These are phyloP conservation scores for Mikania micrantha DNA, from an alignment of 129 eudicot species.

Conservation along the genomic window DNA sequence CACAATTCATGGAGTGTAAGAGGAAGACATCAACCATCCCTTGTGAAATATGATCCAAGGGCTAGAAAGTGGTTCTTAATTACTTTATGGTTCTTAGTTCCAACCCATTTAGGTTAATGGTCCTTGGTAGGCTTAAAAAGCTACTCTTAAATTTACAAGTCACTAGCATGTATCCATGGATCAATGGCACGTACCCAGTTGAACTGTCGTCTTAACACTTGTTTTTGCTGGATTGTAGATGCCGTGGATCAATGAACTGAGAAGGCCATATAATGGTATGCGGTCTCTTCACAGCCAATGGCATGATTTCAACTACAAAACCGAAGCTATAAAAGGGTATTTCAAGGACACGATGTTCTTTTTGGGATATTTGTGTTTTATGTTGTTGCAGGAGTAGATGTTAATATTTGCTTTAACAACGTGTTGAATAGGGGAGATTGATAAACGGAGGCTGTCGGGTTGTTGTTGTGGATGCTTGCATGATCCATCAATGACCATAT, in stretches of 20 bases:
- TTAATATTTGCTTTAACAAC: not conserved
- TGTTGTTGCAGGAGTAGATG: conserved; percentile 5
- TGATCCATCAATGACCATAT: not conserved
- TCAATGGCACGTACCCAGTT: not conserved
- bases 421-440: not conserved
- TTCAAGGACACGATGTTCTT: not conserved
- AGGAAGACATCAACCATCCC: too few relatives aligned
- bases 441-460: conserved; percentile 1
- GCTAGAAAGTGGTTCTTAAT: too few relatives aligned
- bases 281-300: not conserved
- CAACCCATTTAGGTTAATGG: too few relatives aligned
- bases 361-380: not conserved
- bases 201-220: not conserved
- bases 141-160: too few relatives aligned
- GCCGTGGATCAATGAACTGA: conserved; percentile 94
- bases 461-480: not conserved
- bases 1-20: too few relatives aligned
- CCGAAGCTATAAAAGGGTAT: not conserved
- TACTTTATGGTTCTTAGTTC: too few relatives aligned
- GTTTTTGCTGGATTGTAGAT: conserved; percentile 42
- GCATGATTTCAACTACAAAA: not conserved
- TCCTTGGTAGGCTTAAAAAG: too few relatives aligned
- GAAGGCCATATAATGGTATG: conserved; percentile 33
- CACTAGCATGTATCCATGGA: not conserved
- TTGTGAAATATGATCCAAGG: too few relatives aligned